Percentiles rank a stretch among this genome's conserved stretches.
phyloP scores from a whole-genome alignment of 1,139 yeast genomes.

The Taiozyma onychis region DNA sequence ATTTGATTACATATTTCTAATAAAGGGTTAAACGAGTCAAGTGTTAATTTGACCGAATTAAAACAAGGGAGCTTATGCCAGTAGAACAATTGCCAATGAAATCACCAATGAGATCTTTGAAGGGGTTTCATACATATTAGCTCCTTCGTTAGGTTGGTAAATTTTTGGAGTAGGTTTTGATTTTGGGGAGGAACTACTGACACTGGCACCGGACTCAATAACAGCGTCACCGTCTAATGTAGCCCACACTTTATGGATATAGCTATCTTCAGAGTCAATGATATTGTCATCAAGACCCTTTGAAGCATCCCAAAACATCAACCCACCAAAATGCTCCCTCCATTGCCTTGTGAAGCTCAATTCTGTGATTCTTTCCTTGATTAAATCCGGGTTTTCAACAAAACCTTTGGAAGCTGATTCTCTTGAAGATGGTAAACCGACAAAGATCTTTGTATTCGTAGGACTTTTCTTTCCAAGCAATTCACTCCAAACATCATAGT shows the following conservation, averaged over 20 bases:
- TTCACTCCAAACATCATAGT: conserved; percentile 67
- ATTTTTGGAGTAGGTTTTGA: not conserved
- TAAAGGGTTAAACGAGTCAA: not conserved
- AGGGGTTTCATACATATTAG: not conserved
- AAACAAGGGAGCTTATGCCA: not conserved
- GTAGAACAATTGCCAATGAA: not conserved
- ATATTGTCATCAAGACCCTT: conserved; percentile 50
- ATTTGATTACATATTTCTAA: too few species aligned
- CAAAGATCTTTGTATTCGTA: conserved; percentile 49
- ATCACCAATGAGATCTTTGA: not conserved
- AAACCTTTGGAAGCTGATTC: conserved; percentile 57
- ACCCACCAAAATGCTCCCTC: conserved; percentile 54
- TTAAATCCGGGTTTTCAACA: conserved; percentile 32
- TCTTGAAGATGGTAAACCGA: conserved; percentile 60
- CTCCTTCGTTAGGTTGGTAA: not conserved
- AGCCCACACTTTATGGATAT: conserved; percentile 18
- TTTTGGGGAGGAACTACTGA: not conserved
- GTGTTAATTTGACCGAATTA: not conserved
- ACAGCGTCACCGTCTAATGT: conserved; percentile 7
- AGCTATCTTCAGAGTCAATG: conserved; percentile 16
- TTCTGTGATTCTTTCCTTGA: conserved; percentile 22
- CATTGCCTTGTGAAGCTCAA: conserved; percentile 4
- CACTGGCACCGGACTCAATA: not conserved
- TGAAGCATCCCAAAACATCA: conserved; percentile 81
- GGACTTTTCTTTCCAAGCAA: conserved; percentile 46